Evolutionary conservation across 169 alveolate genomes (phyloP), one percentile per base, ranked within the genome.

Genomic region (Neospora caninum): DNA sequence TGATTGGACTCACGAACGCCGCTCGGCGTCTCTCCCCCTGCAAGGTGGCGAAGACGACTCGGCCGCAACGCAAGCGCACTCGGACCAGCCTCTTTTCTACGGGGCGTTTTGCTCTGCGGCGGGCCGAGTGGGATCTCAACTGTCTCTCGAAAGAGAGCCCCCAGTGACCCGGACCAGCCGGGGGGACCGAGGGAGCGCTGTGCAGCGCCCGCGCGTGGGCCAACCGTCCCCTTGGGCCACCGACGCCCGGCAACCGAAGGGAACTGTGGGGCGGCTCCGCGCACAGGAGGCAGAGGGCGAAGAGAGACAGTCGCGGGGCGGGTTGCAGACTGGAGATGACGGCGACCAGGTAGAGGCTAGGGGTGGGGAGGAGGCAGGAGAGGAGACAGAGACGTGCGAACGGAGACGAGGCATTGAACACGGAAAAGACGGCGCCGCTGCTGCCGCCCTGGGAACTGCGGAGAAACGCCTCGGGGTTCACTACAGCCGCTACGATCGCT

Each of bases 401-500:
- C 86, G 86, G 29, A 78, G 49, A 16, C 86, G 86, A 78, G 45
- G 9, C 31, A 29, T 4, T 1, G 73, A 64, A 64, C 4, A 27
- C 73, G 73, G 25, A 16, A 64, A 64, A 64, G 73, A 27, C 31
- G n/a, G 31, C 73, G 86, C 27, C 4, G 42, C 27, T 43, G 42
- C 2, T 16, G 49, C 18, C 42, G 9, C 83, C 9, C 38, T 38
- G 1, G 86, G 86, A 38, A n/a, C 86, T n/a, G 45, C 86, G 31
- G 86, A 78, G 42, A 78, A n/a, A 38, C 92, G 86, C 87, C 95
- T 92, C 41, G 94, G 94, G 39, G 94, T 91, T 13, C 94, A 91
- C 83, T 91, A 73, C 83, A 91, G 94, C 83, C 94, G 94, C 36
- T 91, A 91, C 78, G 94, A 91, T 36, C 69, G 73, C 91, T 91